Evolutionary conservation across 495 filamentous ascomycete genomes (phyloP).

Genomic region (Podospora pseudoanserina): DNA sequence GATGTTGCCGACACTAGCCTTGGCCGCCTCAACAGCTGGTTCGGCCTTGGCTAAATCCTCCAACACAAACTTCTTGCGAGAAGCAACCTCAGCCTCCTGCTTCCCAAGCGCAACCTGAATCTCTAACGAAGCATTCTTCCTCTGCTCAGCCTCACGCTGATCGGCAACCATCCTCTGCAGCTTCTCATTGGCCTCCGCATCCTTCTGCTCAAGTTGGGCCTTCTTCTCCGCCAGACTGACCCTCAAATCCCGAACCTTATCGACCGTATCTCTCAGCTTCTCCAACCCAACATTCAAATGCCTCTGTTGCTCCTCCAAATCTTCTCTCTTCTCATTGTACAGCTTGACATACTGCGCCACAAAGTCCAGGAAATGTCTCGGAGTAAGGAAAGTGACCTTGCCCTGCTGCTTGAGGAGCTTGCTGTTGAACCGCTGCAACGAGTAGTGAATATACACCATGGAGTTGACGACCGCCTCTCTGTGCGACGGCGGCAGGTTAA

Average conservation of each 20-base stretch:
- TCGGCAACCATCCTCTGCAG: constrained; percentile 94
- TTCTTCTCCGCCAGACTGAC: constrained; percentile 91
- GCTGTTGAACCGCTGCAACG: constrained; percentile 80
- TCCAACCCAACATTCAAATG: constrained; percentile 97
- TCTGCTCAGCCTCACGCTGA: constrained; percentile 91
- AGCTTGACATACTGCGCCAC: constrained; percentile 96
- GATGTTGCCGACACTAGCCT: constrained; percentile 95
- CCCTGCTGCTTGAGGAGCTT: constrained; percentile 89
- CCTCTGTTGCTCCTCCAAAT: constrained; percentile 95
- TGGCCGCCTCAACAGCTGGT: constrained; percentile 87
- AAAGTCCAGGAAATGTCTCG: constrained; percentile 95
- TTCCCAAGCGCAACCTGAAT: constrained; percentile 82
- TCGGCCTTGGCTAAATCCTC: constrained; percentile 87
- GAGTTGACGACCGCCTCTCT: constrained; percentile 88
- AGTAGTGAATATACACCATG: constrained; percentile 98
- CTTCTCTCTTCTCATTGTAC: constrained; percentile 97
- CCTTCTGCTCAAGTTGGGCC: constrained; percentile 85
- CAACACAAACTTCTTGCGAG: constrained; percentile 78
- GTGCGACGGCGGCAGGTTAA: constrained; percentile 80
- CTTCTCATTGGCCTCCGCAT: constrained; percentile 94
- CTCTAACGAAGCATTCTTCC: constrained; percentile 79
- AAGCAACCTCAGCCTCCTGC: constrained; percentile 84
- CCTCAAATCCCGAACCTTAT: constrained; percentile 91
- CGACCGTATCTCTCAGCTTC: constrained; percentile 95
- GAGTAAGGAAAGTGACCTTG: constrained; percentile 86